Evolutionary conservation across 306 rosid species (phyloP).

Genomic region (Dalbergia cultrata): DNA sequence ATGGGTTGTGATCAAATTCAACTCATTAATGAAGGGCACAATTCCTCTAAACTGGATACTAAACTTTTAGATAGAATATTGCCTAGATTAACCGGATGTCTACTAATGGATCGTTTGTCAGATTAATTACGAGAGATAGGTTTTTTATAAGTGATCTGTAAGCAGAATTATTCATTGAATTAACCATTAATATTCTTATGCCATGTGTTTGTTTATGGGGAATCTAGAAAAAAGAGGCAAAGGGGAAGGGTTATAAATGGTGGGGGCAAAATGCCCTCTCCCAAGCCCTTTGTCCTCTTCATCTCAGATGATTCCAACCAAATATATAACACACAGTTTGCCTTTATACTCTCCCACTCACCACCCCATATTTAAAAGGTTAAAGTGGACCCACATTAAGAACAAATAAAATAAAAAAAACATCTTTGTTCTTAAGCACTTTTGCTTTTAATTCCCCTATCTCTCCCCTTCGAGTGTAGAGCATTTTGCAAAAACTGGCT

Average conservation of each 20-base stretch:
- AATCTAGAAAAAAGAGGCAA: conserved; percentile 50
- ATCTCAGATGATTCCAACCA: conserved; percentile 54
- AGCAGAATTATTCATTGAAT: conserved; percentile 21
- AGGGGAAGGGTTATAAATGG: conserved; percentile 28
- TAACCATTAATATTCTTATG: conserved; percentile 47
- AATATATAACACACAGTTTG: conserved; percentile 48
- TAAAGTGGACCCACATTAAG: conserved; percentile 39
- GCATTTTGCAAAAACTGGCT: conserved; percentile 23
- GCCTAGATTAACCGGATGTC: background rate
- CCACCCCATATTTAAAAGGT: conserved; percentile 57
- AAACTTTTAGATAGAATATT: background rate
- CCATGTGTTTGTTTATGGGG: conserved; percentile 46
- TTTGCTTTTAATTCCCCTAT: conserved; percentile 46
- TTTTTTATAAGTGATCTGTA: background rate
- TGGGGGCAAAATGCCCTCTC: conserved; percentile 28
- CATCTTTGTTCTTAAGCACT: conserved; percentile 41
- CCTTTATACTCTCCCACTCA: conserved; percentile 63
- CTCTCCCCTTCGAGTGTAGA: conserved; percentile 35
- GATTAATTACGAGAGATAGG: background rate
- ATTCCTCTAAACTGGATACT: conserved; percentile 14
- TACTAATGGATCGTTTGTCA: background rate
- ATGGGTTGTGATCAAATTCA: conserved; percentile 35
- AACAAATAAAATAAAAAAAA: background rate
- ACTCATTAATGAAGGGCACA: conserved; percentile 16
- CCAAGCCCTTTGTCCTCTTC: conserved; percentile 42